A percentile compares a stretch with the other conserved stretches of the same genome.
Conservation (phyloP, 352 stramenopile genomes). For the Peronospora destructor region DNA sequence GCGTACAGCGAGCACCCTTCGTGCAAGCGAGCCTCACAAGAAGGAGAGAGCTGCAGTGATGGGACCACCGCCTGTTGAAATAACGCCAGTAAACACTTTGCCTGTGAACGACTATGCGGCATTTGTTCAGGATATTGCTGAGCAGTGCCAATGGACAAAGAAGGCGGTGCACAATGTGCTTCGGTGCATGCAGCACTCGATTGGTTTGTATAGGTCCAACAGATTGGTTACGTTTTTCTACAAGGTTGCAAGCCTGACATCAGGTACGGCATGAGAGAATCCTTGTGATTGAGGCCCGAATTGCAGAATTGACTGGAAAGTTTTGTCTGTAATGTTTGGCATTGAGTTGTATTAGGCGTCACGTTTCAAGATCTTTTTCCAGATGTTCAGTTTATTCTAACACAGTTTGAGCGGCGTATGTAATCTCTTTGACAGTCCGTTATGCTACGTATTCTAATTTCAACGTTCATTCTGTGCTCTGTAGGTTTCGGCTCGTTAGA, state of each 20-base stretch:
- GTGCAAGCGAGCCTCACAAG: not conserved
- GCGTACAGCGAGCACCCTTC: not conserved
- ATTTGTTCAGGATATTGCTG: constrained; percentile 36
- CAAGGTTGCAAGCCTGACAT: constrained; percentile 27
- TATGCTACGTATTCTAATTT: constrained; percentile 1
- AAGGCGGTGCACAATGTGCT: constrained; percentile 29
- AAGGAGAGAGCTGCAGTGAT: not conserved
- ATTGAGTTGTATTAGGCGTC: constrained; percentile 18
- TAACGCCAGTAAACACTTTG: constrained; percentile 6
- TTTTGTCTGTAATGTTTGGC: not conserved
- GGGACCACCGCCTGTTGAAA: not conserved
- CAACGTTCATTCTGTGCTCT: constrained; percentile 3
- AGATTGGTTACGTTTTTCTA: constrained; percentile 37
- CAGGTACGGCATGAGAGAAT: constrained; percentile 22
- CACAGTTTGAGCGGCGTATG: constrained; percentile 41
- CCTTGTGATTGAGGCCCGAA: not conserved
- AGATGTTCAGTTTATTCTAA: constrained; percentile 33
- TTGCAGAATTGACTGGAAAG: not conserved
- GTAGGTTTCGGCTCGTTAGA: constrained; percentile 36
- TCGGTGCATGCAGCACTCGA: constrained; percentile 32
- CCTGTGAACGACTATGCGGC: constrained; percentile 16
- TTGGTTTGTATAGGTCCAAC: constrained; percentile 35
- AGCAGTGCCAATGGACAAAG: constrained; percentile 31
- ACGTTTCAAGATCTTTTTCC: constrained; percentile 29
- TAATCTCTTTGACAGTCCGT: not conserved